A percentile compares a stretch with the other conserved stretches of the same genome.
Evolutionary conservation across 1,139 yeast species (phyloP).

Genomic region (Williopsis jadinii): DNA sequence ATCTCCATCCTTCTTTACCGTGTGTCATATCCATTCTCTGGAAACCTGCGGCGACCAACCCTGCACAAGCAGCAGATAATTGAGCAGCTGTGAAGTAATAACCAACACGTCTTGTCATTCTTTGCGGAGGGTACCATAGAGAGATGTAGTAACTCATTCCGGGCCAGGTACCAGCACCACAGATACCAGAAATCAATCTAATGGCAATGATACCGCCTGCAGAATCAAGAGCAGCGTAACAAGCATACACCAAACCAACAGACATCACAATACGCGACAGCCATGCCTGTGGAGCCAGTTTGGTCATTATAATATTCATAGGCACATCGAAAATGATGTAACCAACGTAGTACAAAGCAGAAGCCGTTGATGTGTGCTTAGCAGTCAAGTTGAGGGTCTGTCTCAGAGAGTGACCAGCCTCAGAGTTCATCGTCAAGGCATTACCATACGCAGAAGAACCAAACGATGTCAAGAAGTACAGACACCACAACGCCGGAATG

Average conservation of each 20-base stretch:
- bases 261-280: constrained; percentile 68
- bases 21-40: constrained; percentile 69
- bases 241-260: constrained; percentile 71
- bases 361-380: constrained; percentile 64
- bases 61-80: constrained; percentile 79
- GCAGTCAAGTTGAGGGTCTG: constrained; percentile 45
- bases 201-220: constrained; percentile 61
- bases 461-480: constrained; percentile 74
- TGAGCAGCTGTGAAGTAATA: constrained; percentile 91
- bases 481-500: constrained; percentile 77
- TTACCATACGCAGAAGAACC: constrained; percentile 75
- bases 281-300: constrained; percentile 81
- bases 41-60: constrained; percentile 80
- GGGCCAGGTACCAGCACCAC: constrained; percentile 93
- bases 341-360: constrained; percentile 79
- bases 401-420: constrained; percentile 53
- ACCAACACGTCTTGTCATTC: constrained; percentile 75
- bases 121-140: constrained; percentile 78
- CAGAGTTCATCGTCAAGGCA: constrained; percentile 72
- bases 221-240: constrained; percentile 53
- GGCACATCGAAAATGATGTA: constrained; percentile 81
- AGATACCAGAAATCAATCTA: constrained; percentile 69
- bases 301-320: constrained; percentile 82
- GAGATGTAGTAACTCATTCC: constrained; percentile 82
- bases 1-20: constrained; percentile 80